phyloP scores from a whole-genome alignment of 1,284 basidiomycete species.

The Mycena sp. region DNA sequence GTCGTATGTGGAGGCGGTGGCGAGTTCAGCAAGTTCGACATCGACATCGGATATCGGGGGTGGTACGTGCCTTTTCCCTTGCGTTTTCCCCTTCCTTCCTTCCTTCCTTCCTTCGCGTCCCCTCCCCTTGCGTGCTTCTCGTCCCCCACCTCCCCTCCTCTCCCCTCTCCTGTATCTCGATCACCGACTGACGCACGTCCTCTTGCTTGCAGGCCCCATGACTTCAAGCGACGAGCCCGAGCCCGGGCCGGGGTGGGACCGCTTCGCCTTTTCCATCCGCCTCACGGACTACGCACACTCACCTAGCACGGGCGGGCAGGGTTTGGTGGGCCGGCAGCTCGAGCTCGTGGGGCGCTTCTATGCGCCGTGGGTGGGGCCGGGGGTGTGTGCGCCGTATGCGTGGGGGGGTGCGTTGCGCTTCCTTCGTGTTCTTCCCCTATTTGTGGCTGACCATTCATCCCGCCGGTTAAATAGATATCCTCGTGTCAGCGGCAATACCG shows the following conservation, averaged over 20 bases:
- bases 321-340: constrained; percentile 71
- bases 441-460: no score
- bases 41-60: no score
- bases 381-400: constrained; percentile 29
- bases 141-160: no score
- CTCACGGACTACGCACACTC: constrained; percentile 83
- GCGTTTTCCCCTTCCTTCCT: not conserved
- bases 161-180: no score
- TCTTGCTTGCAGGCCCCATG: no score
- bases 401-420: constrained; percentile 23
- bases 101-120: not conserved
- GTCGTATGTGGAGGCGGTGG: no score
- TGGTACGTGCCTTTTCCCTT: constrained; percentile 37
- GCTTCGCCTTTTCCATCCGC: constrained; percentile 70
- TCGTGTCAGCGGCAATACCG: not conserved
- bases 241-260: constrained; percentile 55
- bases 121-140: no score
- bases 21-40: no score
- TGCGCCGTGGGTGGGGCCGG: constrained; percentile 32
- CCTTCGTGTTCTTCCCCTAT: not conserved
- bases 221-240: no score
- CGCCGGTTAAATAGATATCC: no score
- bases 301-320: constrained; percentile 33
- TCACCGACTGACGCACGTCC: no score
- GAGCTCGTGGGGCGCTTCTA: constrained; percentile 73